Conservation (phyloP, 257 asterid species). For the Jacaranda copaia region DNA sequence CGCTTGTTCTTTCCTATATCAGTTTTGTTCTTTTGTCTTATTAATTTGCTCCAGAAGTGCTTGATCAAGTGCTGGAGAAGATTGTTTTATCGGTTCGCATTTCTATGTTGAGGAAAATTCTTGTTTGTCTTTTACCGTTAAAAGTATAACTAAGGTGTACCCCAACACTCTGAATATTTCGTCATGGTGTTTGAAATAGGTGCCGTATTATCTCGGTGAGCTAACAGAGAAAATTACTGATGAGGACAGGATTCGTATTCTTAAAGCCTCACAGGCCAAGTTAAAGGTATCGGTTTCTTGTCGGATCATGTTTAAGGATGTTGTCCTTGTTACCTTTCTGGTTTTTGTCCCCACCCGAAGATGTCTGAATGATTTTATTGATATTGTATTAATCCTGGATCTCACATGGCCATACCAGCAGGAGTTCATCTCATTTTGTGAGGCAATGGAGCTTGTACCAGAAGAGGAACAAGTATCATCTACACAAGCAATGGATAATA, state of each 20-base stretch:
- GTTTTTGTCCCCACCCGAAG: not conserved
- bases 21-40: not conserved
- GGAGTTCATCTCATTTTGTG: slow-evolving; percentile 92
- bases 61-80: not conserved
- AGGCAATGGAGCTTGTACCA: slow-evolving; percentile 93
- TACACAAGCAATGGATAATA: slow-evolving; percentile 46
- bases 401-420: slow-evolving; percentile 38
- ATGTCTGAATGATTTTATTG: slow-evolving; percentile 18
- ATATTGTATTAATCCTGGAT: slow-evolving; percentile 25
- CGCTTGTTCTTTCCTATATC: not conserved
- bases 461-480: slow-evolving; percentile 72
- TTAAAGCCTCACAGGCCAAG: slow-evolving; percentile 78
- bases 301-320: not conserved
- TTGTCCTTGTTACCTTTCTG: not conserved
- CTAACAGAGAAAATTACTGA: slow-evolving; percentile 68
- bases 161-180: not conserved
- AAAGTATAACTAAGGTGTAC: not conserved
- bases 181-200: slow-evolving; percentile 55
- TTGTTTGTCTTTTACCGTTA: not conserved
- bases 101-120: not conserved
- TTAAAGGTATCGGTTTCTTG: slow-evolving; percentile 65
- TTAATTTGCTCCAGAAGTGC: slow-evolving; percentile 2
- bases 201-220: slow-evolving; percentile 85
- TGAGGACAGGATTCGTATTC: slow-evolving; percentile 73
- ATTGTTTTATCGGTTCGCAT: slow-evolving; percentile 1